Conservation (phyloP, 2,329 filamentous ascomycete genomes). For the Myriangium duriaei region DNA sequence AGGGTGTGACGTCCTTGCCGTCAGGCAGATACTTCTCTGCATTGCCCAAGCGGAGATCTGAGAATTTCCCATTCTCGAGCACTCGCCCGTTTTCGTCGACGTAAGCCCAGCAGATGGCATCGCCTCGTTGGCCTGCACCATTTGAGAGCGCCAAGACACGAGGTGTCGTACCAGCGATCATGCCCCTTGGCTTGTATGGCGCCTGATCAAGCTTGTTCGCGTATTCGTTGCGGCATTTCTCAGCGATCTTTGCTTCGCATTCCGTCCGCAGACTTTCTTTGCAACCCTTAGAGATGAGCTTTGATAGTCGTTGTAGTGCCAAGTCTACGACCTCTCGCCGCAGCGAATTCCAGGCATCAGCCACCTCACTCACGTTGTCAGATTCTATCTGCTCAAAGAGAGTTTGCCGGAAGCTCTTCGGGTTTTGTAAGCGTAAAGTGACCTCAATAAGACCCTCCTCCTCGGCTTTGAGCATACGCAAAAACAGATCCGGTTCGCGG, state of each 20-base stretch:
- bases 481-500: conserved; percentile 72
- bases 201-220: conserved; percentile 86
- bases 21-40: conserved; percentile 55
- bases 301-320: conserved; percentile 70
- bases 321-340: conserved; percentile 73
- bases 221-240: conserved; percentile 77
- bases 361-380: conserved; percentile 88
- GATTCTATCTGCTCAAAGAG: conserved; percentile 79
- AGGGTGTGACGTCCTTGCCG: conserved; percentile 51
- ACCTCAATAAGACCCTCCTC: conserved; percentile 87
- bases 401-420: conserved; percentile 61
- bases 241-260: conserved; percentile 87
- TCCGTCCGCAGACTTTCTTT: conserved; percentile 90
- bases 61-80: conserved; percentile 76
- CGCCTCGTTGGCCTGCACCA: conserved; percentile 65
- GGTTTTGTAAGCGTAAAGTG: conserved; percentile 61
- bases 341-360: conserved; percentile 87
- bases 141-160: conserved; percentile 80
- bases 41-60: conserved; percentile 57
- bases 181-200: conserved; percentile 87
- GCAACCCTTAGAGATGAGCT: conserved; percentile 75
- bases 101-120: conserved; percentile 82
- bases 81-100: conserved; percentile 87
- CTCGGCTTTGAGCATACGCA: conserved; percentile 96
- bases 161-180: conserved; percentile 76